phyloP scores from a whole-genome alignment of 768 basidiomycete genomes.

The Amanita rubescens region DNA sequence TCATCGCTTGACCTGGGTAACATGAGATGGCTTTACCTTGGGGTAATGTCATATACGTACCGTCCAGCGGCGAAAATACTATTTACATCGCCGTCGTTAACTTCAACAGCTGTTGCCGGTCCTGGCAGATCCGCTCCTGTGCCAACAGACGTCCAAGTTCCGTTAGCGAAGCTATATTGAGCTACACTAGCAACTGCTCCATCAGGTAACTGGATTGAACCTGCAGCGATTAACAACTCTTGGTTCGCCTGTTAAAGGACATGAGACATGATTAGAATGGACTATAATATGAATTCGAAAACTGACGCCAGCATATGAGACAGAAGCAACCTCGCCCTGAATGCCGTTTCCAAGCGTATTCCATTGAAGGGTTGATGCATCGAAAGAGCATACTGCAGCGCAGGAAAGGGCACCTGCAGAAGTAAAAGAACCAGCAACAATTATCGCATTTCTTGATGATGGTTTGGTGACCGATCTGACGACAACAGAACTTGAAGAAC shows the following conservation, averaged over 20 bases:
- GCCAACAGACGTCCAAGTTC: slow-evolving; percentile 70
- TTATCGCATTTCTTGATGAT: slow-evolving; percentile 48
- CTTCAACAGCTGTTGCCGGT: slow-evolving; percentile 82
- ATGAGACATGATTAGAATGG: slow-evolving; percentile 4
- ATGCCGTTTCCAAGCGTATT: slow-evolving; percentile 72
- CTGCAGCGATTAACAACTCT: slow-evolving; percentile 70
- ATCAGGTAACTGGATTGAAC: slow-evolving; percentile 64
- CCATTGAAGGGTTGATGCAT: slow-evolving; percentile 70
- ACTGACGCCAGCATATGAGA: slow-evolving; percentile 79
- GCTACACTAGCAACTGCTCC: slow-evolving; percentile 66
- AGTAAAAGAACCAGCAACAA: slow-evolving; percentile 86
- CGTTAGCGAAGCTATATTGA: slow-evolving; percentile 61
- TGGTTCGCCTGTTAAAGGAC: slow-evolving; percentile 43
- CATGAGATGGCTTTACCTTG: slow-evolving; percentile 1
- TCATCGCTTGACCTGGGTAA: slow-evolving; percentile 45
- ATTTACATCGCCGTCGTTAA: slow-evolving; percentile 71
- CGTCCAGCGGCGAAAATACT: slow-evolving; percentile 90
- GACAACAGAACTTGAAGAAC: slow-evolving; percentile 44
- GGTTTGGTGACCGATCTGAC: slow-evolving; percentile 70
- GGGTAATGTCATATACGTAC: slow-evolving; percentile 36
- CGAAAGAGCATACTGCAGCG: slow-evolving; percentile 71
- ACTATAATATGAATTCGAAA: not conserved
- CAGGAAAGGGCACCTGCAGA: slow-evolving; percentile 72
- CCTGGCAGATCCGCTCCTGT: slow-evolving; percentile 62
- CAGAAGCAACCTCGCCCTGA: slow-evolving; percentile 69